These are phyloP conservation scores for Chytriomyces sp. DNA, from an alignment of 192 early-diverging fungal species.

Conservation along the genomic window DNA sequence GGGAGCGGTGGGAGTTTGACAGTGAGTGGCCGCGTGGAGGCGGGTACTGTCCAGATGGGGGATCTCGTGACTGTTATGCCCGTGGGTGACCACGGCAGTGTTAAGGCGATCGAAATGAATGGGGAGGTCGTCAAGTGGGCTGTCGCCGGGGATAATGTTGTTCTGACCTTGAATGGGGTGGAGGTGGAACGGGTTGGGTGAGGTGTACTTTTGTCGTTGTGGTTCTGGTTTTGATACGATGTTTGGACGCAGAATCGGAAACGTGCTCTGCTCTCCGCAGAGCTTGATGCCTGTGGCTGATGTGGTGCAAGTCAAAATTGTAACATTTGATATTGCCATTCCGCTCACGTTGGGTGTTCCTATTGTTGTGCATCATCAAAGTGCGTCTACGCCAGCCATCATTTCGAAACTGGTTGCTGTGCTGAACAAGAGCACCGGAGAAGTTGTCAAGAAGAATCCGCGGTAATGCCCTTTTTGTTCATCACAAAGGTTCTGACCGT, in stretches of 20 bases:
- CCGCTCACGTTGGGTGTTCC: constrained; percentile 93
- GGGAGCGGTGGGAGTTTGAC: constrained; percentile 70
- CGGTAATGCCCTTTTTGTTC: constrained; percentile 40
- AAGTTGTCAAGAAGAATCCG: constrained; percentile 84
- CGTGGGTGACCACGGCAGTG: constrained; percentile 69
- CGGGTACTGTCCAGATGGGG: constrained; percentile 86
- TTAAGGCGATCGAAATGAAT: constrained; percentile 79
- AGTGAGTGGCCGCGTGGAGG: constrained; percentile 83
- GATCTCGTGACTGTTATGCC: constrained; percentile 83
- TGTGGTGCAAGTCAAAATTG: constrained; percentile 80
- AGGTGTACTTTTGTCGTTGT: constrained; percentile 19
- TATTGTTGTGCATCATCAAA: constrained; percentile 83
- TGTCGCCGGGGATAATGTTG: constrained; percentile 88
- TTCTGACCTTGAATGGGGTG: constrained; percentile 71
- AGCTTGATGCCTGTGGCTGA: constrained; percentile 76
- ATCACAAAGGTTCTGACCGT: constrained; percentile 40
- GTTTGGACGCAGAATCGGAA: constrained; percentile 63
- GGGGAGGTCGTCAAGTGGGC: constrained; percentile 81
- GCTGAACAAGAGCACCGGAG: constrained; percentile 81
- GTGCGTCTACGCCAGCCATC: constrained; percentile 75
- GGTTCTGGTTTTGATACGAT: not conserved
- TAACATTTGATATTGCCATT: constrained; percentile 90
- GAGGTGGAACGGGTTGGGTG: constrained; percentile 76
- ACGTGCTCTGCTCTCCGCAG: constrained; percentile 75
- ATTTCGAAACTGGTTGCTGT: constrained; percentile 76